Evolutionary conservation across 768 basidiomycete genomes (phyloP), one percentile per base, ranked within the genome.

Genomic region (Amanita thiersii): DNA sequence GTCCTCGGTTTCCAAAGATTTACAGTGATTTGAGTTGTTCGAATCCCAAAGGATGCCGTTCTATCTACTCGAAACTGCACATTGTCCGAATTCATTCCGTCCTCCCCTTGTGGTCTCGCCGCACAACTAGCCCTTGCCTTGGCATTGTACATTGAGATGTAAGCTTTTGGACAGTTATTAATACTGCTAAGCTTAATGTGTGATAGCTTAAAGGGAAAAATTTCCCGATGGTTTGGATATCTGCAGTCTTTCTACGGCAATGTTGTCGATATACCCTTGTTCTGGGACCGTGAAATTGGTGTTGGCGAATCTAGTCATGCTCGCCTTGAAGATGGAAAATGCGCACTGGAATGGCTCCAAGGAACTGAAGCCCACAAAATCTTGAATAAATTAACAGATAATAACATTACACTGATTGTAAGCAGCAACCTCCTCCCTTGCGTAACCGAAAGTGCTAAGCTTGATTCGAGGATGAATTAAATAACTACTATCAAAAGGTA

Each of bases 101-200:
- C 63, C 10, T 60, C 59, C 19, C 70, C 72, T 7, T 73, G 70
- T 52, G 84, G 82, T 2, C 65, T 70, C 24, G 71, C 63, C 28
- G 79, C 81, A 2, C 74, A 75, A 36, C 66, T 85, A 24, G 66
- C 73, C 25, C 68, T 86, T 4, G 62, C 83, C 8, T 58, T 82
- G 19, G 83, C 78, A 9, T 61, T 87, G 15, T 79, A 79, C 45
- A 63, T 61, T 21, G 84, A 87, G 58, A 58, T 79, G 84, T 84
- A 50, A 44, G 52, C 49, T 29, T 39, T 39, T 19, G 20, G 9
- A 31, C 35, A 29, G 28, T 17, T 32, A 33, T 24, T 37, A 47
- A 17, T 26, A 39, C 21, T 30, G 20, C 24, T 47, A 44, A 20
- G 25, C 35, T 29, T 25, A 20, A 40, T 47, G 38, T 2, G 33